These are phyloP conservation scores for Cystobasidium slooffiae DNA, from an alignment of 1,284 basidiomycete genomes.

Conservation along the genomic window DNA sequence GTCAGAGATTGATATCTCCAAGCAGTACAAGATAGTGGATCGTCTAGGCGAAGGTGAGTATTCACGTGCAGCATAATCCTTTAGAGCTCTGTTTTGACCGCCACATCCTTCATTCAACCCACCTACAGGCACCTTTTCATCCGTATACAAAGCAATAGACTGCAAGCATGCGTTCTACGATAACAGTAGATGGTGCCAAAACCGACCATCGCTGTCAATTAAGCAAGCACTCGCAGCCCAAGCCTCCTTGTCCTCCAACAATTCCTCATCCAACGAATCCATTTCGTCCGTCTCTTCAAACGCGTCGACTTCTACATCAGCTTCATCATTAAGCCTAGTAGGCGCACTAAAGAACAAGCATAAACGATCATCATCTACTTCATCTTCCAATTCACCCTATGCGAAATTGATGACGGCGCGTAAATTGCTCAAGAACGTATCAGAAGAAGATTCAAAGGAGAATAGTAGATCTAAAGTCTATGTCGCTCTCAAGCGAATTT, in stretches of 20 bases:
- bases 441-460: constrained; percentile 5
- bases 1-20: constrained; percentile 66
- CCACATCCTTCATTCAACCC: constrained; percentile 1
- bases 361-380: constrained; percentile 15
- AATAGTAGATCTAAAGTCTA: constrained; percentile 60
- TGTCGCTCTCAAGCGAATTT: constrained; percentile 95
- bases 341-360: constrained; percentile 6
- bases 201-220: constrained; percentile 11
- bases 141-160: constrained; percentile 96
- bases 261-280: not conserved
- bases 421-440: constrained; percentile 40
- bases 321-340: not conserved
- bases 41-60: constrained; percentile 77
- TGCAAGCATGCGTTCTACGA: constrained; percentile 74
- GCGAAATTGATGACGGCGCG: constrained; percentile 11
- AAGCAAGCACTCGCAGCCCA: not conserved
- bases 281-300: not conserved
- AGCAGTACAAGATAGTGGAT: constrained; percentile 84
- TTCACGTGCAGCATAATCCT: not conserved
- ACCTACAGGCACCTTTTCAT: constrained; percentile 84
- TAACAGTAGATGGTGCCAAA: constrained; percentile 74
- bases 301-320: constrained; percentile 8
- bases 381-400: constrained; percentile 9
- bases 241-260: not conserved
- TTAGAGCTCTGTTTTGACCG: not conserved